Evolutionary conservation across 2,329 filamentous ascomycete genomes (phyloP), one percentile per base, ranked within the genome.

Genomic region (Purpureocillium lavendulum): DNA sequence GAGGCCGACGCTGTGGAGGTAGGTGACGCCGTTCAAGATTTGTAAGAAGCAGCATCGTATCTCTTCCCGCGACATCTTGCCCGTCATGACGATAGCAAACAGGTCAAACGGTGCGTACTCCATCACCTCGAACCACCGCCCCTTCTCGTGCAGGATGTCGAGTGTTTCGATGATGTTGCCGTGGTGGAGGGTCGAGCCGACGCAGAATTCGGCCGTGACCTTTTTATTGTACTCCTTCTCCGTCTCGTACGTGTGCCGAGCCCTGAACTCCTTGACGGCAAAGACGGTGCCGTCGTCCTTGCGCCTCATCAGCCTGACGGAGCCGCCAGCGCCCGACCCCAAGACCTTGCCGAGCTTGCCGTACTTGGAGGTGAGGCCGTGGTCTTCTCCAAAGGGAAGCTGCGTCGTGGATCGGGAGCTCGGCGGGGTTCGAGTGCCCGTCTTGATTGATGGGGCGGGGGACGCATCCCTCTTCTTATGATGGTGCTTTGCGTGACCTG

Each of bases 31-130:
- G 55, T 84, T 95, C 41, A 98, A 66, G 46, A 98, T 96, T 60
- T 98, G 92, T 49, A 97, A 69, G 53, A 95, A 97, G 44, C 82
- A 83, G 62, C 92, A 98, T 4, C 81, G 82, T 44, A 97, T 77
- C 60, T 98, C 92, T 51, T 94, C 84, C 43, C 87, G 80, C 31
- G 79, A 78, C 92, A 98, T 98, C 64, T 88, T 94, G 29, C 92
- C 92, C 0, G 92, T 97, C 92, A 98, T 98, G 49, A 98, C 92
- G 48, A 94, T 95, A 11, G 92, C 92, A 58, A 98, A 98, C 24
- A 98, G 73, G 59, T 98, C 92, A 55, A 73, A 98, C 0, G 92
- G 92, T 10, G 89, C 92, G 56, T 94, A 98, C 58, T 98, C 92
- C 92, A 98, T 98, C 32, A 98, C 92, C 56, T 97, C 90, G 55